These are phyloP conservation scores for Marasmius fiardii DNA, from an alignment of 1,284 basidiomycete genomes.

Conservation along the genomic window DNA sequence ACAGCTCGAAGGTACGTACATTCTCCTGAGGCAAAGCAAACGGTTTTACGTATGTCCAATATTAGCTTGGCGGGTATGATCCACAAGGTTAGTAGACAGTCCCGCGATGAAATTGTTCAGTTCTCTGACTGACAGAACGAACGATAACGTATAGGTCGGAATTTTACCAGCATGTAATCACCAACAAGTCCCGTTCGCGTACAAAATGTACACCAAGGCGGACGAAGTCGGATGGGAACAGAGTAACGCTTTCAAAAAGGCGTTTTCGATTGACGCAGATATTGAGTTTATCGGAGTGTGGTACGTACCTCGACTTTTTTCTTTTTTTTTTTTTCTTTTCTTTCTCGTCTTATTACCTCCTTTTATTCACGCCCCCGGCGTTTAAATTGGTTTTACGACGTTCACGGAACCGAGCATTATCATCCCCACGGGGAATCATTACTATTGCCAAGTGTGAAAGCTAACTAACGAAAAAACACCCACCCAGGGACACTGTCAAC, in stretches of 20 bases:
- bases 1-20: conserved; percentile 36
- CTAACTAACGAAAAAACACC: too few relatives aligned
- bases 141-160: conserved; percentile 40
- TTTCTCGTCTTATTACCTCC: too few relatives aligned
- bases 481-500: conserved; percentile 52
- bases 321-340: too few relatives aligned
- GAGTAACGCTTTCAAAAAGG: conserved; percentile 49
- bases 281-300: conserved; percentile 51
- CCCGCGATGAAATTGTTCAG: not conserved
- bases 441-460: too few relatives aligned
- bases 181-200: conserved; percentile 56
- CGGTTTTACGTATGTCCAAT: conserved; percentile 13
- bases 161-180: conserved; percentile 37
- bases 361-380: too few relatives aligned
- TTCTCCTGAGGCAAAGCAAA: not conserved
- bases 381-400: too few relatives aligned
- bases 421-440: too few relatives aligned
- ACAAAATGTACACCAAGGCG: conserved; percentile 48
- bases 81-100: conserved; percentile 33
- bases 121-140: conserved; percentile 8
- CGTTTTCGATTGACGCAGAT: conserved; percentile 46
- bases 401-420: too few relatives aligned
- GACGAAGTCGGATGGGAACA: conserved; percentile 40
- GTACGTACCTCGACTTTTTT: conserved; percentile 25
- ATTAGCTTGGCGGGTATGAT: conserved; percentile 53